Evolutionary conservation across 148 eudicot genomes (phyloP), one percentile per base, ranked within the genome.

Genomic region (Linanthus parryae): DNA sequence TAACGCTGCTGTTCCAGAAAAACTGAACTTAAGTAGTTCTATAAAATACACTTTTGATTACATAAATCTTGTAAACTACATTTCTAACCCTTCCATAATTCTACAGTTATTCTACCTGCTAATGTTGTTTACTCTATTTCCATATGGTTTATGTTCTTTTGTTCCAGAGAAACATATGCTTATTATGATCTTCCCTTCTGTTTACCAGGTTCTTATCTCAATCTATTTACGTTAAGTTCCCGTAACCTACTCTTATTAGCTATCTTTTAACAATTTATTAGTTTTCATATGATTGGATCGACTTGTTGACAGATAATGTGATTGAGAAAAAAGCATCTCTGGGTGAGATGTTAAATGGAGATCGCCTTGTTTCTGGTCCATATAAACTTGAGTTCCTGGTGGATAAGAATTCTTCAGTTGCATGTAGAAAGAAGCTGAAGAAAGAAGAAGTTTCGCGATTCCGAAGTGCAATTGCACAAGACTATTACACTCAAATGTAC

Each of bases 281-380:
- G 41, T 28, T 28, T 41, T 39, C 2, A 8, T 31, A 3, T 28
- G 18, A 13, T 54, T 26, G 33, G 17, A 4, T 26, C 36, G 13
- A 48, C 28, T 10, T 6, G 45, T 23, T 37, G 36, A 17, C 54
- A 66, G 64, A 35, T 37, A 8, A 34, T 2, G 63, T 65, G 30
- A 27, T 41, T 43, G 33, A 58, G 70, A 58, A 65, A 64, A 65
- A 65, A 28, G 37, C 48, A 44, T 3, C 53, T 10, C 6, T 65
- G n/a, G 64, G 52, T 36, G 70, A 65, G 26, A 45, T 58, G 42
- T 52, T 65, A 48, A 65, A 20, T 36, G 70, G 70, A 34, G 53
- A 58, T 51, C 64, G 42, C 15, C 58, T 65, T 44, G 58, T 52
- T n/a, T 14, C 39, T 35, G 30, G 58, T 26, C 52, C 63, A 0